Percentiles rank a stretch among this genome's conserved stretches.
Evolutionary conservation across 2,329 filamentous ascomycete species (phyloP).

Genomic region (Arthrobotrys pseudoclavata): DNA sequence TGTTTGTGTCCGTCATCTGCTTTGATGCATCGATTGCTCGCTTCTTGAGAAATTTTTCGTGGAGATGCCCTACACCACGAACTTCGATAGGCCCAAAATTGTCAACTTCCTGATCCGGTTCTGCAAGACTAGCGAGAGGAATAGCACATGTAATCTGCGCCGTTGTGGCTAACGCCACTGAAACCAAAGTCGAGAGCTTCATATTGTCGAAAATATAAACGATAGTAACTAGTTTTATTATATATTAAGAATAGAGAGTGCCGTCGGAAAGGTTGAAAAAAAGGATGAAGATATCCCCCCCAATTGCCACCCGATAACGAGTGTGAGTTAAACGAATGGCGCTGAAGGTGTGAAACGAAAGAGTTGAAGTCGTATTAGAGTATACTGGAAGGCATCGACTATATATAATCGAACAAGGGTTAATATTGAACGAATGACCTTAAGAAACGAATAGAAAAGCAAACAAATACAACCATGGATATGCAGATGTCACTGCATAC

Average conservation of each 20-base stretch:
- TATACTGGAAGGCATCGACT: conserved; percentile 28
- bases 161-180: conserved; percentile 29
- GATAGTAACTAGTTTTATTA: conserved; percentile 24
- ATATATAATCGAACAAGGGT: conserved; percentile 37
- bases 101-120: not conserved
- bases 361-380: not conserved
- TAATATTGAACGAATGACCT: conserved; percentile 36
- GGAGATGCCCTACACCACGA: conserved; percentile 13
- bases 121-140: not conserved
- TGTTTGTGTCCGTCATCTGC: not conserved
- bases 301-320: conserved; percentile 31
- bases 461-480: conserved; percentile 22
- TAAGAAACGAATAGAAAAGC: not conserved
- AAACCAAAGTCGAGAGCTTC: conserved; percentile 52
- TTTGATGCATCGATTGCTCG: not conserved
- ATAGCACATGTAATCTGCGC: conserved; percentile 26
- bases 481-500: conserved; percentile 38
- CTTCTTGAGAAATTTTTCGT: conserved; percentile 26
- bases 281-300: conserved; percentile 12
- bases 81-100: not conserved
- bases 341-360: conserved; percentile 13
- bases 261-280: conserved; percentile 23
- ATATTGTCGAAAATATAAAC: conserved; percentile 25
- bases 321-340: conserved; percentile 44
- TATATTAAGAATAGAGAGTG: conserved; percentile 32